Evolutionary conservation across 345 rosid species (phyloP).

Genomic region (Boechera stricta): DNA sequence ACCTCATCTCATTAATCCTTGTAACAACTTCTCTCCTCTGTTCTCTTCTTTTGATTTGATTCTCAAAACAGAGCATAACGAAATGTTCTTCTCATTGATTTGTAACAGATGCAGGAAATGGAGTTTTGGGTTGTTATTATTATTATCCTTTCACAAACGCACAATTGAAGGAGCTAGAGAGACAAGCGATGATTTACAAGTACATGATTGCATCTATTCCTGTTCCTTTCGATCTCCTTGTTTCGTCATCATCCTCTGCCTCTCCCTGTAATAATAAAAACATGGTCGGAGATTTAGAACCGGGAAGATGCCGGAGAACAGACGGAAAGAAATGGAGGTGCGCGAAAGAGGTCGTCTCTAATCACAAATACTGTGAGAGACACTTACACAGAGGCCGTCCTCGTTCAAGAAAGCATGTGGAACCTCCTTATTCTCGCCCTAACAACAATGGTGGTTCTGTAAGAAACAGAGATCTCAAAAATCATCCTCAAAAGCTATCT

Average conservation of each 20-base stretch:
- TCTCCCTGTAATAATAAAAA: constrained; percentile 44
- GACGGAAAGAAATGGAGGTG: constrained; percentile 96
- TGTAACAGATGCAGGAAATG: constrained; percentile 42
- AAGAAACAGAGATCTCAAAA: constrained; percentile 36
- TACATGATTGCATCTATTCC: constrained; percentile 83
- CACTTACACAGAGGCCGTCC: constrained; percentile 90
- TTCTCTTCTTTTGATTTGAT: not conserved
- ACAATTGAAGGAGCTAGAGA: constrained; percentile 81
- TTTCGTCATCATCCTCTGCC: constrained; percentile 38
- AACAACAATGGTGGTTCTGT: constrained; percentile 32
- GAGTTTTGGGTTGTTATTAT: constrained; percentile 37
- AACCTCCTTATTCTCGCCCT: constrained; percentile 52
- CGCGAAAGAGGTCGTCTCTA: constrained; percentile 72
- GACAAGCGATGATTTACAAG: constrained; percentile 86
- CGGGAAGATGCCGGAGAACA: constrained; percentile 85
- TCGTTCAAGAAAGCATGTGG: constrained; percentile 99
- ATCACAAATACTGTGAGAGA: constrained; percentile 85
- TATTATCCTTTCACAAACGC: constrained; percentile 71
- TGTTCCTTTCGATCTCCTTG: constrained; percentile 79
- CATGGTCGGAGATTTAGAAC: constrained; percentile 58
- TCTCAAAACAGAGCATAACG: constrained; percentile 3
- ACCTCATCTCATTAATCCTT: constrained; percentile 31
- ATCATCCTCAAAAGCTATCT: not conserved
- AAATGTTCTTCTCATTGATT: not conserved
- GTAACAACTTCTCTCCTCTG: constrained; percentile 29